These are phyloP conservation scores for Fusarium graminum DNA, from an alignment of 2,329 filamentous ascomycete genomes.

Conservation along the genomic window DNA sequence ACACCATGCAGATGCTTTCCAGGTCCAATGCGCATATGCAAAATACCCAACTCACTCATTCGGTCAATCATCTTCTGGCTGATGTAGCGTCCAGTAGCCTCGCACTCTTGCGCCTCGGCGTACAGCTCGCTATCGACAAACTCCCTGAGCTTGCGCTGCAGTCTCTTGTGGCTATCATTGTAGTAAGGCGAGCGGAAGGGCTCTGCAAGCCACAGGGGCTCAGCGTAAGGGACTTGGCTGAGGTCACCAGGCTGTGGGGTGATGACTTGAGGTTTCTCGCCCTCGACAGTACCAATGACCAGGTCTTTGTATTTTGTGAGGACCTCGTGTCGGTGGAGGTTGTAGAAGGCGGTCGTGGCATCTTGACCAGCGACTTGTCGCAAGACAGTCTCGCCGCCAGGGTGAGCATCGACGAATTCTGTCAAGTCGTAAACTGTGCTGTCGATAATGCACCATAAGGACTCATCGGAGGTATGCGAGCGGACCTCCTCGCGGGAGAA, in stretches of 20 bases:
- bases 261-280: constrained; percentile 81
- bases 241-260: constrained; percentile 78
- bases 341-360: constrained; percentile 88
- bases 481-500: constrained; percentile 76
- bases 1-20: constrained; percentile 84
- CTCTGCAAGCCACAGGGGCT: constrained; percentile 84
- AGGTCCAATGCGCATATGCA: constrained; percentile 87
- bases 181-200: constrained; percentile 85
- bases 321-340: constrained; percentile 92
- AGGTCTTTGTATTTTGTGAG: constrained; percentile 82
- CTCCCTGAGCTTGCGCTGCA: constrained; percentile 77
- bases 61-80: constrained; percentile 79
- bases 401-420: constrained; percentile 88
- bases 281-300: constrained; percentile 79
- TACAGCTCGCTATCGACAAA: constrained; percentile 80
- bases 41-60: constrained; percentile 79
- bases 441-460: constrained; percentile 87
- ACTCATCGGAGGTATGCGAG: constrained; percentile 80
- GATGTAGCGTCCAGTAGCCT: constrained; percentile 79
- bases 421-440: constrained; percentile 88
- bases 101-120: constrained; percentile 81
- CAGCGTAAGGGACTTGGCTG: constrained; percentile 83
- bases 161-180: constrained; percentile 76
- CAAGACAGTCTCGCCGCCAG: constrained; percentile 83
- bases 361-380: constrained; percentile 85